Conservation (phyloP, 441 rosid genomes). For the Breynia disticha region DNA sequence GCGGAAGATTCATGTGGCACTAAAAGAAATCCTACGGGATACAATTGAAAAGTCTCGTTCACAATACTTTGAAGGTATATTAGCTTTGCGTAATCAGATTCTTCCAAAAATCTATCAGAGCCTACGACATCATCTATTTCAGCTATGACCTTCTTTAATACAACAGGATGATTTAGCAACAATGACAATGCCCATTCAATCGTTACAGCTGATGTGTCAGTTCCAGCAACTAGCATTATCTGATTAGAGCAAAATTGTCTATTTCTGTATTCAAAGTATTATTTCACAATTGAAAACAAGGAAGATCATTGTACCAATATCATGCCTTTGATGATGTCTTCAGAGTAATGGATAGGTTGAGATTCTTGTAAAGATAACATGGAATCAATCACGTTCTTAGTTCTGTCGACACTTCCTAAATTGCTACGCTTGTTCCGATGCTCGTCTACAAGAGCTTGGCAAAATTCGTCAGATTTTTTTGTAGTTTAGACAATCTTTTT, state of each 20-base stretch:
- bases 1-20: constrained; percentile 17
- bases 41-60: constrained; percentile 19
- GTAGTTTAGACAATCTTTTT: background rate
- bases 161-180: constrained; percentile 23
- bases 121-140: constrained; percentile 22
- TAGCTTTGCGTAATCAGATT: constrained; percentile 18
- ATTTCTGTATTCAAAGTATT: no score
- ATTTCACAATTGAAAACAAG: no score
- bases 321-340: constrained; percentile 8
- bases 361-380: constrained; percentile 7
- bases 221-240: constrained; percentile 17
- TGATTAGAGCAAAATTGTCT: background rate
- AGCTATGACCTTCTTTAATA: constrained; percentile 16
- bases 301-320: background rate
- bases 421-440: background rate
- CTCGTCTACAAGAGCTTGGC: constrained; percentile 3
- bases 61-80: constrained; percentile 21
- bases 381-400: constrained; percentile 2
- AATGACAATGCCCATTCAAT: constrained; percentile 23
- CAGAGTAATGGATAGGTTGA: constrained; percentile 8
- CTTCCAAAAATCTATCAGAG: constrained; percentile 14
- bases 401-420: background rate
- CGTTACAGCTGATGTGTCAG: constrained; percentile 18
- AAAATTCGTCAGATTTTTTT: background rate
- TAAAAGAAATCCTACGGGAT: constrained; percentile 14